Percentiles rank a stretch among this genome's conserved stretches.
These are phyloP conservation scores for Naganishia antarctica DNA, from an alignment of 768 basidiomycete genomes.

Conservation along the genomic window DNA sequence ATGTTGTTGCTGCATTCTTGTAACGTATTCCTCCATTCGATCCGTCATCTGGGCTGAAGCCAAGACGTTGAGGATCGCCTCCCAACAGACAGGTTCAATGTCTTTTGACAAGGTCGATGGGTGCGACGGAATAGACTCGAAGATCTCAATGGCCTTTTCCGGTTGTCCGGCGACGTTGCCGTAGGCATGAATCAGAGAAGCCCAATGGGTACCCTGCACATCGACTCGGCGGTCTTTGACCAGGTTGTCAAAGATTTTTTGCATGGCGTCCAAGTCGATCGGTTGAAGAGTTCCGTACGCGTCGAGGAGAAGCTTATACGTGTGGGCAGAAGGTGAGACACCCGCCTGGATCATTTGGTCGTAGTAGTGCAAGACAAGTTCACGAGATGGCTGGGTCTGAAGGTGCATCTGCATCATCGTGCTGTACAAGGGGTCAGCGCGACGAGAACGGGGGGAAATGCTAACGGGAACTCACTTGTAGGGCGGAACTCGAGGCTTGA, in stretches of 20 bases:
- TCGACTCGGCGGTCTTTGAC: constrained; percentile 53
- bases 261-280: constrained; percentile 66
- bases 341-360: constrained; percentile 59
- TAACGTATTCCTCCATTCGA: constrained; percentile 64
- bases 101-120: constrained; percentile 50
- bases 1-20: constrained; percentile 59
- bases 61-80: constrained; percentile 81
- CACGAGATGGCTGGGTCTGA: constrained; percentile 79
- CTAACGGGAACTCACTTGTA: constrained; percentile 59
- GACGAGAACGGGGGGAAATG: not conserved
- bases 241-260: constrained; percentile 63
- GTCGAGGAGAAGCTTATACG: constrained; percentile 93
- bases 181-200: constrained; percentile 79
- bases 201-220: constrained; percentile 66
- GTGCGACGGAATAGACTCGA: constrained; percentile 66
- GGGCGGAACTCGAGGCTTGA: constrained; percentile 84
- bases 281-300: constrained; percentile 82
- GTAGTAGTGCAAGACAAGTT: constrained; percentile 70
- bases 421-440: constrained; percentile 32
- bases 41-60: constrained; percentile 73
- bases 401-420: constrained; percentile 94
- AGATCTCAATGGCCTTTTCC: constrained; percentile 67
- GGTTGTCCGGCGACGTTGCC: constrained; percentile 75
- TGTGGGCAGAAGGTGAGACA: constrained; percentile 77
- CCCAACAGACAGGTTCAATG: constrained; percentile 80